Evolutionary conservation across 768 basidiomycete genomes (phyloP).

Genomic region (Dictyophora rubrovolvata): DNA sequence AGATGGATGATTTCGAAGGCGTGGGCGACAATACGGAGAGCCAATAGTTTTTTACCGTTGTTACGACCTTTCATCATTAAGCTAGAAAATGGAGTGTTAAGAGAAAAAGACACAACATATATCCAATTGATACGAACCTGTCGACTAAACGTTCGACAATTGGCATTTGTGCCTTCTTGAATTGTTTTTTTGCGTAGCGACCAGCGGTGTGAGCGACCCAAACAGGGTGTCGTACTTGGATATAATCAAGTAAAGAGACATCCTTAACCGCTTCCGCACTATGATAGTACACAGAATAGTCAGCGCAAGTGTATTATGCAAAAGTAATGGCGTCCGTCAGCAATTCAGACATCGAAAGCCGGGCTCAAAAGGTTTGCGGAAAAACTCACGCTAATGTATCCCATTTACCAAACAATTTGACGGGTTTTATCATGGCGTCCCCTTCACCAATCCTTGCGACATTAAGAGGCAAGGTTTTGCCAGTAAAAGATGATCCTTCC

Average conservation of each 20-base stretch:
- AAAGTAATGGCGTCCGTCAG: background rate
- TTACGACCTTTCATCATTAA: slow-evolving; percentile 99
- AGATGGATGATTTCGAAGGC: slow-evolving; percentile 99
- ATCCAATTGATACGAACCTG: slow-evolving; percentile 39
- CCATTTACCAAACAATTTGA: slow-evolving; percentile 99
- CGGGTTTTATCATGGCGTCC: slow-evolving; percentile 28
- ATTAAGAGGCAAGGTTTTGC: slow-evolving; percentile 70
- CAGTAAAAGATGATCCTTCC: slow-evolving; percentile 18
- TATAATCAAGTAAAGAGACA: slow-evolving; percentile 98
- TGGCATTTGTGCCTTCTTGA: slow-evolving; percentile 99
- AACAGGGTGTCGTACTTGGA: slow-evolving; percentile 96
- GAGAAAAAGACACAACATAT: background rate
- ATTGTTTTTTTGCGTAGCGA: slow-evolving; percentile 99
- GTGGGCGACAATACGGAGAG: slow-evolving; percentile 98
- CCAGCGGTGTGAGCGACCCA: slow-evolving; percentile 98
- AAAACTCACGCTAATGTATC: slow-evolving; percentile 86
- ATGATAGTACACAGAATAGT: background rate
- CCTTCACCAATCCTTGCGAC: slow-evolving; percentile 74
- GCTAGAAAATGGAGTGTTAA: slow-evolving; percentile 31
- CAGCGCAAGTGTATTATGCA: background rate
- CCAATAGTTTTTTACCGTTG: slow-evolving; percentile 98
- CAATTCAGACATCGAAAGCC: background rate
- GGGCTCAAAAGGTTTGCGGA: background rate
- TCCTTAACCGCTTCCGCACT: slow-evolving; percentile 95
- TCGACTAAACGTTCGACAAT: slow-evolving; percentile 99